Percentiles rank a stretch among this genome's conserved stretches.
These are phyloP conservation scores for Bipolaris cookei DNA, from an alignment of 2,329 filamentous ascomycete species.

Conservation along the genomic window DNA sequence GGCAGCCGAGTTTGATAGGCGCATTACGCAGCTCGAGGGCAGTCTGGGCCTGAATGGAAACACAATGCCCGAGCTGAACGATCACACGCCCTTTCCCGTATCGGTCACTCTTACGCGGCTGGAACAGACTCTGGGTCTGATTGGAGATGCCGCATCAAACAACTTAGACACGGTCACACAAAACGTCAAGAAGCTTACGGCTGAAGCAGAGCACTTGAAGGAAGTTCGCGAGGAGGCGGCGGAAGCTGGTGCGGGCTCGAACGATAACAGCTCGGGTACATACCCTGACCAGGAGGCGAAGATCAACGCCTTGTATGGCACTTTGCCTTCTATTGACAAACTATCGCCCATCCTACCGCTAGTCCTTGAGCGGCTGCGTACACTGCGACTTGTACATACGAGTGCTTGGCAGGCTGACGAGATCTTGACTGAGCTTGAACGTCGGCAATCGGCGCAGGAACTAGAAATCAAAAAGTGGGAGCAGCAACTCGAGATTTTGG, in stretches of 20 bases:
- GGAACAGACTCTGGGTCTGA: slow-evolving; percentile 77
- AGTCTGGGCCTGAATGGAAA: slow-evolving; percentile 78
- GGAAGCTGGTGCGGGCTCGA: slow-evolving; percentile 14
- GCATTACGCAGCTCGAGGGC: slow-evolving; percentile 79
- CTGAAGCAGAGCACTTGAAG: slow-evolving; percentile 75
- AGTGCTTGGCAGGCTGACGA: slow-evolving; percentile 83
- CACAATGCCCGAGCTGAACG: slow-evolving; percentile 66
- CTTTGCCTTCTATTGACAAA: slow-evolving; percentile 85
- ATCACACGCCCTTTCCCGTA: slow-evolving; percentile 65
- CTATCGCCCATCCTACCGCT: slow-evolving; percentile 84
- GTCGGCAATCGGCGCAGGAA: slow-evolving; percentile 79
- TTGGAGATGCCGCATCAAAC: slow-evolving; percentile 74
- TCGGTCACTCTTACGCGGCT: slow-evolving; percentile 82
- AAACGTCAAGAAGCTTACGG: slow-evolving; percentile 71
- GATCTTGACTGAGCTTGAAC: slow-evolving; percentile 77
- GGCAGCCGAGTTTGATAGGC: slow-evolving; percentile 84
- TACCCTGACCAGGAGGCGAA: slow-evolving; percentile 79
- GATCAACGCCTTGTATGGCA: slow-evolving; percentile 89
- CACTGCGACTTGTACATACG: slow-evolving; percentile 81
- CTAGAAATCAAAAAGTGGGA: slow-evolving; percentile 86
- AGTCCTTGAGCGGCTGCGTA: slow-evolving; percentile 82
- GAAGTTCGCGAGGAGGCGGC: slow-evolving; percentile 53
- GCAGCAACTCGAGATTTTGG: slow-evolving; percentile 78
- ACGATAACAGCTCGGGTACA: slow-evolving; percentile 26
- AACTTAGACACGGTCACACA: slow-evolving; percentile 75